Evolutionary conservation across 192 early-diverging fungal species (phyloP), one percentile per base, ranked within the genome.

Genomic region (Chytriomyces sp.): DNA sequence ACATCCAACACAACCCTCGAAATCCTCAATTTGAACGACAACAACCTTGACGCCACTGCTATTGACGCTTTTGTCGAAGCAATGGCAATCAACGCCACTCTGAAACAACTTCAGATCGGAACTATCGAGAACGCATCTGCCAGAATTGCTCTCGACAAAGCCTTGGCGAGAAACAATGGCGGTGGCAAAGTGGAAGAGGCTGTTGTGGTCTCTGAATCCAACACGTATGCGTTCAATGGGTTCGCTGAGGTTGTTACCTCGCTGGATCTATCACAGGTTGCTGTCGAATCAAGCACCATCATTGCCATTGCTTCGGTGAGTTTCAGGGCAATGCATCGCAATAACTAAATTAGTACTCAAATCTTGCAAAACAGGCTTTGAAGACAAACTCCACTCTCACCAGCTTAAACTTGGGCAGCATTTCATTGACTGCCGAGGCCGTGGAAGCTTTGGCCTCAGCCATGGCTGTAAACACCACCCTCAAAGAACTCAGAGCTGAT

Each of bases 101-200:
- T 87, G 44, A 61, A 72, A 78, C 81, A 87, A 46, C 64, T 87
- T 48, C 50, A 67, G 23, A 61, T 86, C 35, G 64, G 43, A 10
- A 47, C 81, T 43, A 82, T 86, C 64, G 63, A 85, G 5, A 79
- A 83, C 69, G 82, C 77, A 11, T 61, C 86, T 23, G 78, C 73
- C 3, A 76, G 86, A n/a, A 82, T 86, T 66, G 49, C 45, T n/a
- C 61, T 82, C 63, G 84, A 86, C 62, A 61, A 83, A 20, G 64
- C 64, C 35, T 77, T 87, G 28, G 82, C 84, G 9, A 66, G 86
- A 49, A 87, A 87, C 77, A 86, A 86, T 73, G 86, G 50, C 28
- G 28, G 28, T 1, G 2, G 28, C 28, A 35, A 35, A 35, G 28
- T 35, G 28, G 78, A 69, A 75, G 7, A 26, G 59, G n/a, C 78